Conservation (phyloP, 768 basidiomycete genomes). For the Naganishia kalamii region DNA sequence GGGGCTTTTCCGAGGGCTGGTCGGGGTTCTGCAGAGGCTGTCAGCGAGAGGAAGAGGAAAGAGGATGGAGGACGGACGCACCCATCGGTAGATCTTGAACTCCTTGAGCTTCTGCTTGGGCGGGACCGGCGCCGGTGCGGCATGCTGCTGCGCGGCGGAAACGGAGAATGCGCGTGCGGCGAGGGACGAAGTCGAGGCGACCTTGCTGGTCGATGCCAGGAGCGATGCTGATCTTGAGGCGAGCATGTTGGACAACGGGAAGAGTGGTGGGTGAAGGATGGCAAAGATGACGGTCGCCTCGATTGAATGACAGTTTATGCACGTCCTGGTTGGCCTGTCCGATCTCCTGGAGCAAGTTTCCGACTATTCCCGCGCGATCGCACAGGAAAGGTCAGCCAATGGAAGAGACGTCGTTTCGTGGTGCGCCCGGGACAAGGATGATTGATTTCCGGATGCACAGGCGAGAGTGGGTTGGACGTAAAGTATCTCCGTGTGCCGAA, state of each 20-base stretch:
- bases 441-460: neutral
- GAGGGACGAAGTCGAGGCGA: constrained; percentile 9
- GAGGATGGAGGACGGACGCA: constrained; percentile 46
- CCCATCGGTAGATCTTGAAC: constrained; percentile 99
- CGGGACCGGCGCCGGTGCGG: constrained; percentile 26
- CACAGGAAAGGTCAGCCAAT: neutral
- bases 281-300: neutral
- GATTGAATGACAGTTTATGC: neutral
- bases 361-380: constrained; percentile 8
- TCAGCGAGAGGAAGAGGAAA: neutral
- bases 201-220: constrained; percentile 12
- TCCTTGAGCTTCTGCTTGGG: constrained; percentile 59
- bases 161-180: constrained; percentile 26
- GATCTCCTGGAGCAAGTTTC: neutral
- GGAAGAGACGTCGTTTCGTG: neutral
- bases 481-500: too few species aligned
- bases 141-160: constrained; percentile 26
- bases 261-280: neutral
- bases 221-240: constrained; percentile 10
- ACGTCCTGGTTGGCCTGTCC: neutral
- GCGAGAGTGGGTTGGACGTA: neutral
- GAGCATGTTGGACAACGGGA: neutral
- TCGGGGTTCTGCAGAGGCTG: constrained; percentile 69
- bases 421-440: neutral
- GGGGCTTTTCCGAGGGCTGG: constrained; percentile 82